These are phyloP conservation scores for Starmerella tilneyi DNA, from an alignment of 805 yeast genomes.

Conservation along the genomic window DNA sequence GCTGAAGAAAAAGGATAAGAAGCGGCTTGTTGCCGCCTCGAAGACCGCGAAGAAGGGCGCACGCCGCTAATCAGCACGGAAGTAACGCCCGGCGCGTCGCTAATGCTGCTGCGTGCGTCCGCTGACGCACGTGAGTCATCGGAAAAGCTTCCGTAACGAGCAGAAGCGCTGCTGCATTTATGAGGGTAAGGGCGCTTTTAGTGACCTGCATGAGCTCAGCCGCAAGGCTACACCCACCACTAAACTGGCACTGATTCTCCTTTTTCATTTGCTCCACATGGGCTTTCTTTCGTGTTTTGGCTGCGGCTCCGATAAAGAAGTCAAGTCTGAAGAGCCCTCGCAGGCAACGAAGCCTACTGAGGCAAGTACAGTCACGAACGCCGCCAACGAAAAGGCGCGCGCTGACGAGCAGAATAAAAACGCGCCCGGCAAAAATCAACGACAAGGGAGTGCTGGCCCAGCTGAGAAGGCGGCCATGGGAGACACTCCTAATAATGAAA, in stretches of 20 bases:
- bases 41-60: constrained; percentile 21
- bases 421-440: too few species aligned
- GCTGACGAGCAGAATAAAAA: too few species aligned
- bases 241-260: neutral
- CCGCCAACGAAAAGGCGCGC: neutral
- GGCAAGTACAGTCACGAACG: too few species aligned
- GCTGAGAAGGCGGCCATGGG: too few species aligned
- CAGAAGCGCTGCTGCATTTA: neutral
- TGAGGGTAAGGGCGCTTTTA: too few species aligned
- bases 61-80: neutral
- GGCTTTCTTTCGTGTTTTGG: constrained; percentile 6
- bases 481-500: too few species aligned
- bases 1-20: constrained; percentile 73
- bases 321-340: neutral
- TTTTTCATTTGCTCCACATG: neutral
- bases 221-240: neutral
- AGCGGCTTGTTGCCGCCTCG: constrained; percentile 56
- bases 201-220: neutral
- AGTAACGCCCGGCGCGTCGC: too few species aligned
- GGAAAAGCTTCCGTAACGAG: neutral
- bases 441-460: too few species aligned
- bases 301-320: constrained; percentile 8
- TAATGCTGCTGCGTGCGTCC: too few species aligned
- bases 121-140: too few species aligned
- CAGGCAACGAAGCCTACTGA: neutral